A percentile compares a stretch with the other conserved stretches of the same genome.
Conservation (phyloP, 1,284 basidiomycete genomes). For the Laetiporus sulphureus region DNA sequence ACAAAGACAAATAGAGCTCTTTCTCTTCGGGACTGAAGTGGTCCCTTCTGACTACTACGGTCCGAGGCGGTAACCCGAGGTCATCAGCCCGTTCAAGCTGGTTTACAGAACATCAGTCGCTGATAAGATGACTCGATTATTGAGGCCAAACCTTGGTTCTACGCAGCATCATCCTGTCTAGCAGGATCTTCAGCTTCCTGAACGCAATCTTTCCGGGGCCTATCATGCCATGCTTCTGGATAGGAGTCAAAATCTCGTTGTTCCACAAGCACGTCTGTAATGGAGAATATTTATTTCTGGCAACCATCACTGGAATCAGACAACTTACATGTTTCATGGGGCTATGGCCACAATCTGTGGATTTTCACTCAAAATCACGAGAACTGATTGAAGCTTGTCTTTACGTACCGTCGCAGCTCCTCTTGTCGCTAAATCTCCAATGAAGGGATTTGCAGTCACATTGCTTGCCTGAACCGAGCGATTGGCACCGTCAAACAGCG, state of each 20-base stretch:
- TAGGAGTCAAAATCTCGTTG: constrained; percentile 90
- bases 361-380: too few species aligned
- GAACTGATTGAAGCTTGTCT: too few species aligned
- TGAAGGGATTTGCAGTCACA: constrained; percentile 88
- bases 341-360: constrained; percentile 79
- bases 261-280: constrained; percentile 82
- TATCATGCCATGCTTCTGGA: constrained; percentile 75
- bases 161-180: constrained; percentile 96
- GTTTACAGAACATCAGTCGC: not conserved
- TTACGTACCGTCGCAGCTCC: constrained; percentile 72
- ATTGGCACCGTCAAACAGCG: constrained; percentile 11
- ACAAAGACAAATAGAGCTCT: constrained; percentile 90
- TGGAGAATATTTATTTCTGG: too few species aligned
- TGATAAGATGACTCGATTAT: not conserved
- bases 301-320: not conserved
- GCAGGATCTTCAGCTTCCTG: constrained; percentile 83
- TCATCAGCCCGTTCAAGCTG: constrained; percentile 95
- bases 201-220: constrained; percentile 79
- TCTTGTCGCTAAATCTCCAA: constrained; percentile 84
- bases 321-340: constrained; percentile 90
- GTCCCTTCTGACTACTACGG: constrained; percentile 84
- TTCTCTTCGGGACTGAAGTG: constrained; percentile 97
- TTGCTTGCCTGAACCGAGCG: constrained; percentile 57
- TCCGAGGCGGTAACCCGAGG: constrained; percentile 93
- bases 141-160: constrained; percentile 55